phyloP scores from a whole-genome alignment of 192 early-diverging fungal species.

The Coemansia sp. region DNA sequence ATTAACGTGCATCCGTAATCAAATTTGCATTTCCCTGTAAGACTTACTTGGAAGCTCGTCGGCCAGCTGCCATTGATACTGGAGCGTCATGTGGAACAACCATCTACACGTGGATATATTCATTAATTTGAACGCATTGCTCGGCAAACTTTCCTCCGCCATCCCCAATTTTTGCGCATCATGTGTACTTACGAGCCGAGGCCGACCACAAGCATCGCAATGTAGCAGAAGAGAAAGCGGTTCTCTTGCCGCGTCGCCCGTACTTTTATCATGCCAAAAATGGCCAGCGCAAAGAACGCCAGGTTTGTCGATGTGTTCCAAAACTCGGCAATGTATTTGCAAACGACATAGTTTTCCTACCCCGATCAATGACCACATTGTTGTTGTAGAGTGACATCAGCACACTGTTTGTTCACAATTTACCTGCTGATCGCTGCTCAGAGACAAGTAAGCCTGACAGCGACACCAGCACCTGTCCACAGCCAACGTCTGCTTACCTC shows the following conservation, averaged over 20 bases:
- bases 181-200: slow-evolving; percentile 59
- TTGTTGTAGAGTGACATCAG: slow-evolving; percentile 60
- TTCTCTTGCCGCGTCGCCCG: slow-evolving; percentile 49
- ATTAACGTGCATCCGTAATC: neutral
- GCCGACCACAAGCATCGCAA: slow-evolving; percentile 60
- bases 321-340: slow-evolving; percentile 69
- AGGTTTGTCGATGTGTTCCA: slow-evolving; percentile 68
- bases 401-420: too few relatives aligned
- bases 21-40: slow-evolving; percentile 71
- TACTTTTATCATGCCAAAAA: slow-evolving; percentile 58
- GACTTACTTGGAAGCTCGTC: slow-evolving; percentile 70
- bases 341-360: slow-evolving; percentile 68
- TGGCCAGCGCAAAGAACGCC: slow-evolving; percentile 29
- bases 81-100: slow-evolving; percentile 71
- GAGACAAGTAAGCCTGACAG: too few relatives aligned
- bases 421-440: too few relatives aligned
- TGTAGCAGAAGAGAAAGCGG: slow-evolving; percentile 55
- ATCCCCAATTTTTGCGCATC: neutral
- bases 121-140: neutral
- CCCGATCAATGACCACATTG: slow-evolving; percentile 66
- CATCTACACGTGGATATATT: slow-evolving; percentile 4
- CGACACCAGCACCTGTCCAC: too few relatives aligned
- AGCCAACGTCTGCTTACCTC: slow-evolving; percentile 53
- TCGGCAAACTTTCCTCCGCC: neutral
- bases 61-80: slow-evolving; percentile 64